Conservation (phyloP, 2,329 filamentous ascomycete genomes). For the Epichloe festucae region DNA sequence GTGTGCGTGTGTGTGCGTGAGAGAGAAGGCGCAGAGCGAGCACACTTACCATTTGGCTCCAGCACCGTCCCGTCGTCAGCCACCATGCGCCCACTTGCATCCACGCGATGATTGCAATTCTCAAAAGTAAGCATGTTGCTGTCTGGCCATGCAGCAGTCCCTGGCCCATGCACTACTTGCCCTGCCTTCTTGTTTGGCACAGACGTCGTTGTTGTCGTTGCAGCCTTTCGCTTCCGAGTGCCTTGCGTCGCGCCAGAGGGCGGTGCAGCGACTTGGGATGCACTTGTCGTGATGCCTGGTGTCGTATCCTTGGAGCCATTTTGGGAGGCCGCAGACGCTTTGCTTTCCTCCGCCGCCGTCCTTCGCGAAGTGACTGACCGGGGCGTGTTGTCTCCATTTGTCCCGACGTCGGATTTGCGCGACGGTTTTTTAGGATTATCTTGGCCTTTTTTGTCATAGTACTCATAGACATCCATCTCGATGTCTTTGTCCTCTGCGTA, state of each 20-base stretch:
- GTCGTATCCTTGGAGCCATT: slow-evolving; percentile 24
- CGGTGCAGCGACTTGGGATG: slow-evolving; percentile 30
- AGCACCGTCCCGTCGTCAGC: slow-evolving; percentile 85
- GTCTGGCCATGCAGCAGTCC: slow-evolving; percentile 36
- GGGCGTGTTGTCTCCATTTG: slow-evolving; percentile 23
- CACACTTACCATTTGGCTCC: slow-evolving; percentile 65
- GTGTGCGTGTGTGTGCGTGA: background rate
- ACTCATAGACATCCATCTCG: slow-evolving; percentile 75
- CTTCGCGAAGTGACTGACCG: slow-evolving; percentile 29
- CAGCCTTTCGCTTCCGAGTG: slow-evolving; percentile 79
- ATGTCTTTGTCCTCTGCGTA: slow-evolving; percentile 91
- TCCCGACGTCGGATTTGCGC: slow-evolving; percentile 29
- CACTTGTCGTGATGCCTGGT: slow-evolving; percentile 7
- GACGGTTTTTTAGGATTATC: slow-evolving; percentile 42
- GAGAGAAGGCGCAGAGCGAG: background rate
- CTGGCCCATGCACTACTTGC: slow-evolving; percentile 19
- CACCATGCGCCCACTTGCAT: slow-evolving; percentile 58
- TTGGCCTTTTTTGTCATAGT: slow-evolving; percentile 42
- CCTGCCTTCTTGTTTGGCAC: slow-evolving; percentile 10
- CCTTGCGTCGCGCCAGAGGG: slow-evolving; percentile 33
- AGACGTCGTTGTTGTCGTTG: slow-evolving; percentile 16
- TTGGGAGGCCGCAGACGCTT: slow-evolving; percentile 17
- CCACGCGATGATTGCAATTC: slow-evolving; percentile 52
- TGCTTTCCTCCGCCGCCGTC: slow-evolving; percentile 26
- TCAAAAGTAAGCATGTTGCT: slow-evolving; percentile 88